Evolutionary conservation across 352 stramenopile genomes (phyloP), one percentile per base, ranked within the genome.

Genomic region (Globisporangium yorkense): DNA sequence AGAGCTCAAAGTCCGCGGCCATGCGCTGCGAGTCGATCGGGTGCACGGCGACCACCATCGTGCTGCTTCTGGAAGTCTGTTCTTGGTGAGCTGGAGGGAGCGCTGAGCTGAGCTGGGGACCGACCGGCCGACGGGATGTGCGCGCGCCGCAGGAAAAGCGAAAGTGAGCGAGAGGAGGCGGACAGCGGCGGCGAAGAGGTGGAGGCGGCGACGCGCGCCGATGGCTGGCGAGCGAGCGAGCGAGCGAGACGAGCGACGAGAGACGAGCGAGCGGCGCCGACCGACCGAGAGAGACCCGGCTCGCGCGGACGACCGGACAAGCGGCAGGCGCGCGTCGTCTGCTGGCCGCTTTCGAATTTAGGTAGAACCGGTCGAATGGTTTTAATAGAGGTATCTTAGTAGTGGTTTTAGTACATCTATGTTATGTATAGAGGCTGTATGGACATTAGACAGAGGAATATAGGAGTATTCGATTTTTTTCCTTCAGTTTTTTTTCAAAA

Each of bases 1-100:
- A 70, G 58, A 92, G 74, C 56, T 89, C 77, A 56, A 92, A 92
- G 71, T 92, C 77, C 33, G 81, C 79, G 58, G 76, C 80, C 45
- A 71, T 76, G 69, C 71, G 57, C 51, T 63, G 57, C 21, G 37
- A 20, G 16, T 63, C 57, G 50, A 63, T 46, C 33, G 57, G 57
- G 43, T 63, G 57, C 21, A 63, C 51, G 12, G 57, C 57, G 3
- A 48, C 51, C 51, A 63, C 35, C 35, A 40, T 40, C 8, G 51
- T 51, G 50, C 8, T 40, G 24, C 48, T 33, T 6, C 27, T 56
- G 56, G 24, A 13, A 21, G 49, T 31, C 18, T 44, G 39, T 1
- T 21, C 5, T 54, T 18, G n/a, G 31, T 59, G 29, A 10, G 37
- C 15, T 27, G 48, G 24, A 31, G 24, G 21, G 55, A 8, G 12